Conservation (phyloP, 2,329 filamentous ascomycete species). For the Penicillium sp. region DNA sequence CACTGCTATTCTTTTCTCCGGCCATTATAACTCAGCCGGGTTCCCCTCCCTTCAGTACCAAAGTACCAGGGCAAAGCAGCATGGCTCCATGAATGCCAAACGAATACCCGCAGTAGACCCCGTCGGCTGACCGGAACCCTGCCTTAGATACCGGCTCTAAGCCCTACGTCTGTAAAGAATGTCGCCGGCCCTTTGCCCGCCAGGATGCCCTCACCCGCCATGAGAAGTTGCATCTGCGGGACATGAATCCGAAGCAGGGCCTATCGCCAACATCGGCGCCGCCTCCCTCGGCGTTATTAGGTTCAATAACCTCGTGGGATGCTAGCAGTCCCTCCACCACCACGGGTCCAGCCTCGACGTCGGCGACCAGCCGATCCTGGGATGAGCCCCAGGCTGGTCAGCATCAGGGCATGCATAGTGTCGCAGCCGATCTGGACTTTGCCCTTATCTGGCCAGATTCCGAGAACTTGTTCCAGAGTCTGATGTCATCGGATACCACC, state of each 20-base stretch:
- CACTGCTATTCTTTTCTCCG: not conserved
- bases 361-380: slow-evolving; percentile 29
- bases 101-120: not conserved
- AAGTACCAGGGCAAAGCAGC: not conserved
- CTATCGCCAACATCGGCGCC: slow-evolving; percentile 13
- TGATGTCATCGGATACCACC: slow-evolving; percentile 44
- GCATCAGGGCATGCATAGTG: slow-evolving; percentile 26
- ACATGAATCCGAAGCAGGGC: slow-evolving; percentile 25
- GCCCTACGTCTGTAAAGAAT: slow-evolving; percentile 46
- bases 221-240: slow-evolving; percentile 45
- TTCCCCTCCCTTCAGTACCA: not conserved
- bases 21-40: not conserved
- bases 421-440: slow-evolving; percentile 41
- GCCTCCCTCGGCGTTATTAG: slow-evolving; percentile 20
- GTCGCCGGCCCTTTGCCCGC: slow-evolving; percentile 45
- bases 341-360: slow-evolving; percentile 17
- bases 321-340: slow-evolving; percentile 26
- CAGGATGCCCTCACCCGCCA: slow-evolving; percentile 50
- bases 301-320: slow-evolving; percentile 30
- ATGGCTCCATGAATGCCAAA: not conserved
- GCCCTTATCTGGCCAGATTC: slow-evolving; percentile 50
- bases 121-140: slow-evolving; percentile 23
- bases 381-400: slow-evolving; percentile 25
- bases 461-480: slow-evolving; percentile 47
- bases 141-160: slow-evolving; percentile 44